Evolutionary conservation across 805 yeast species (phyloP), one percentile per base, ranked within the genome.

Genomic region (Kuraishia cidri): DNA sequence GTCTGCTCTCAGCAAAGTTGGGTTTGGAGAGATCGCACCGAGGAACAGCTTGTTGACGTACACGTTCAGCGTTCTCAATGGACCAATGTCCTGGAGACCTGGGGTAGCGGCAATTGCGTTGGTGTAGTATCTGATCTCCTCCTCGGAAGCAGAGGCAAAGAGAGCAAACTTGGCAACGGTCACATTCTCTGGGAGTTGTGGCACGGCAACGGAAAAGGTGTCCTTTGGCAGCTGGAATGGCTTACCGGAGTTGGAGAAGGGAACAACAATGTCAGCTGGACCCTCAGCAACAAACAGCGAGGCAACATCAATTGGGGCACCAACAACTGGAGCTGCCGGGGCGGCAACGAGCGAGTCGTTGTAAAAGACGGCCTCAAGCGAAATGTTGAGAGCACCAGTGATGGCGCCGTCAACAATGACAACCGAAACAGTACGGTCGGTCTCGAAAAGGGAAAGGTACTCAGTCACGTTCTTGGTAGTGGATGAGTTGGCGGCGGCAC

Each of bases 141-240:
- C 52, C 17, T 50, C 47, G 24, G 50, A 37, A 13, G 56, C 51
- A 21, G 55, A 48, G 16, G 52, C 52, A 26, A 51, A 52, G 12
- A 53, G 39, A 10, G 43, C 34, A 15, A 50, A 25, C 33, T 45
- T 49, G 26, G 58, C 57, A 18, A 37, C 32, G 3, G 54, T 47
- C 20, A 45, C 43, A 32, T 51, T 54, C 13, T 36, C 32, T n/a
- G 34, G 22, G 6, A 48, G 29, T 38, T 44, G 42, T 19, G 51
- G 55, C 26, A 50, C 34, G 22, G 31, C 24, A 23, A 46, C 41
- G 8, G 50, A 37, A 35, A 48, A 34, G 6, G 34, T 20, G 15
- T 46, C 48, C 24, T 28, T 31, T 26, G 58, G 54, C 25, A 49
- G 38, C 9, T 35, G 28, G 35, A 44, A 49, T 4, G 48, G 42